These are phyloP conservation scores for Acorus gramineus DNA, from an alignment of 106 monocot genomes.

Conservation along the genomic window DNA sequence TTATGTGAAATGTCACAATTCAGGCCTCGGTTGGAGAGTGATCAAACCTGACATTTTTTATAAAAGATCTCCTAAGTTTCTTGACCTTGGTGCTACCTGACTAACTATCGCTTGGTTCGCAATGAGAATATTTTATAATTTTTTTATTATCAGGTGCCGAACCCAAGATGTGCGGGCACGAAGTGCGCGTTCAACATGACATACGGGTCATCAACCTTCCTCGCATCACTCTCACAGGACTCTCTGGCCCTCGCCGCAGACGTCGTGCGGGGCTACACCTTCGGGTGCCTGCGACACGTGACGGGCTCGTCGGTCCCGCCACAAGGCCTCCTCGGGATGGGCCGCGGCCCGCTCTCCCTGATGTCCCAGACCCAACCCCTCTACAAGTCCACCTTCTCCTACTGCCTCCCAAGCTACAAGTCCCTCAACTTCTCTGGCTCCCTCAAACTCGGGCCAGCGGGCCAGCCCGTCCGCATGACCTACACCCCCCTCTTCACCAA, in stretches of 20 bases:
- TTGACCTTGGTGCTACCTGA: too few relatives aligned
- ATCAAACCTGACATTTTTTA: too few relatives aligned
- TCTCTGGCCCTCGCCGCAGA: conserved; percentile 49
- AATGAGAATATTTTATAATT: neutral
- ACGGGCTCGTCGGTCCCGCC: conserved; percentile 47
- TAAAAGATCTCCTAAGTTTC: too few relatives aligned
- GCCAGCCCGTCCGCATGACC: conserved; percentile 63
- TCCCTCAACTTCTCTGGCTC: conserved; percentile 89
- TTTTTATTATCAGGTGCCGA: conserved; percentile 13
- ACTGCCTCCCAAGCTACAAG: conserved; percentile 80
- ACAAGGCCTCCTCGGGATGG: conserved; percentile 87
- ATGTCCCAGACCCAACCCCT: conserved; percentile 45
- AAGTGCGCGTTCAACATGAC: conserved; percentile 61
- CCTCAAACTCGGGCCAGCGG: conserved; percentile 64
- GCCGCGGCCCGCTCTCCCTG: conserved; percentile 61
- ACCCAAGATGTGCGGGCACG: neutral
- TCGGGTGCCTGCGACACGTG: conserved; percentile 34
- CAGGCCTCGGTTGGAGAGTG: too few relatives aligned
- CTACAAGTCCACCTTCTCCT: conserved; percentile 75
- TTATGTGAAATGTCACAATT: too few relatives aligned
- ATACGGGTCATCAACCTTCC: conserved; percentile 49
- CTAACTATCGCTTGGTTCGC: too few relatives aligned
- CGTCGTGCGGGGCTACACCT: conserved; percentile 31
- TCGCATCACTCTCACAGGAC: conserved; percentile 43
- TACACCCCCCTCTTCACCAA: conserved; percentile 65